Percentiles rank a stretch among this genome's conserved stretches.
Conservation (phyloP, 2,329 filamentous ascomycete genomes). For the Zelopaecilomyces penicillatus region DNA sequence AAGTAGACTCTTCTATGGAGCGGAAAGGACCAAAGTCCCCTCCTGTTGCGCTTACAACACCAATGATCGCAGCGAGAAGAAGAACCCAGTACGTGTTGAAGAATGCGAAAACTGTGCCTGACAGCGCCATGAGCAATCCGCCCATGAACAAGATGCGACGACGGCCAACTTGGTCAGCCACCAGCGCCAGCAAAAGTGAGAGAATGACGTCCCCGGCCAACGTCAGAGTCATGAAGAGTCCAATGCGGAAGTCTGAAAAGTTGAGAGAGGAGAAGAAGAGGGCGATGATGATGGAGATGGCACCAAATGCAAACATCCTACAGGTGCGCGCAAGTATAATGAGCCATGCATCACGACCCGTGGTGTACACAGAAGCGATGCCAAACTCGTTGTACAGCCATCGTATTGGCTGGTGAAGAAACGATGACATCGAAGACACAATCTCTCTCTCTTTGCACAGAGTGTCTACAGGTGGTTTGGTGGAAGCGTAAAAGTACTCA, state of each 20-base stretch:
- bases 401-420: background rate
- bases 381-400: slow-evolving; percentile 39
- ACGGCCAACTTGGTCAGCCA: slow-evolving; percentile 51
- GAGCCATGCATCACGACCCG: slow-evolving; percentile 42
- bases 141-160: slow-evolving; percentile 45
- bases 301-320: slow-evolving; percentile 58
- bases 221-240: slow-evolving; percentile 57
- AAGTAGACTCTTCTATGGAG: slow-evolving; percentile 56
- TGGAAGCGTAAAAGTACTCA: background rate
- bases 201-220: slow-evolving; percentile 53
- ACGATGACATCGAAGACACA: slow-evolving; percentile 63
- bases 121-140: slow-evolving; percentile 46
- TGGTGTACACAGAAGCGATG: slow-evolving; percentile 34
- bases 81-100: slow-evolving; percentile 53
- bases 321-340: slow-evolving; percentile 43
- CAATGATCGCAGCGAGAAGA: slow-evolving; percentile 48
- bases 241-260: slow-evolving; percentile 50
- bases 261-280: slow-evolving; percentile 50
- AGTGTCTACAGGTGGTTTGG: background rate
- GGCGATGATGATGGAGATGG: slow-evolving; percentile 51
- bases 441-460: slow-evolving; percentile 31
- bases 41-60: slow-evolving; percentile 54
- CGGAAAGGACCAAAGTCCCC: slow-evolving; percentile 61
- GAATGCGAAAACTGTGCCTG: slow-evolving; percentile 45
- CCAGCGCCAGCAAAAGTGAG: slow-evolving; percentile 46